Evolutionary conservation across 768 basidiomycete species (phyloP), one percentile per base, ranked within the genome.

Genomic region (Mycena haematopus): DNA sequence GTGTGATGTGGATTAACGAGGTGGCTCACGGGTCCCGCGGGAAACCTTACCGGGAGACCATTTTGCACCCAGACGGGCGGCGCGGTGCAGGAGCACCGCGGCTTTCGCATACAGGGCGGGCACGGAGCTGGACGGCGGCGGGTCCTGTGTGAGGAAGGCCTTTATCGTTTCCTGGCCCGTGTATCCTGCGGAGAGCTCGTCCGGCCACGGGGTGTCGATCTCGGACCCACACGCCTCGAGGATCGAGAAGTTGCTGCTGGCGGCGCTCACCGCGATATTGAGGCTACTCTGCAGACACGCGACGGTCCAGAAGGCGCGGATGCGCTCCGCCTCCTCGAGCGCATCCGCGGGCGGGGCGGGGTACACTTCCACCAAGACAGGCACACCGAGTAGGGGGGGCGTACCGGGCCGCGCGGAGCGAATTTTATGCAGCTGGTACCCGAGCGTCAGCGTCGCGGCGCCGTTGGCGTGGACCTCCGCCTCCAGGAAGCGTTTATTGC

Each of bases 161-260:
- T 27, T 52, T 36, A 64, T 45, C 8, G 38, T 60, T 33, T 56
- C 53, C 9, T 46, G 60, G 40, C 62, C 61, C 9, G 1, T 11
- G 15, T 40, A 59, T 3, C 1, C 45, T 5, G 13, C 0, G 8
- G 42, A 45, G 24, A 52, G 15, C 14, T 59, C 65, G 15, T 27
- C 14, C 42, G 69, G 70, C 70, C 70, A 71, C 13, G 70, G 69
- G 2, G 69, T 68, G 44, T 62, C 60, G 27, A 66, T 62, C 7
- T 56, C 47, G 8, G 21, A 17, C 7, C 51, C 38, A 2, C 40
- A 52, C 27, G 31, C 24, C 44, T 67, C 65, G 45, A 69, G 35
- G 5, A 62, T 58, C 0, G 63, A 58, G 36, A 62, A 57, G 40
- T 45, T 58, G 15, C 22, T 21, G 13, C 54, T 49, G 15, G 56